Base-by-base conservation (phyloP, 352 stramenopile genomes). In the Phytopythium helicoides region DNA sequence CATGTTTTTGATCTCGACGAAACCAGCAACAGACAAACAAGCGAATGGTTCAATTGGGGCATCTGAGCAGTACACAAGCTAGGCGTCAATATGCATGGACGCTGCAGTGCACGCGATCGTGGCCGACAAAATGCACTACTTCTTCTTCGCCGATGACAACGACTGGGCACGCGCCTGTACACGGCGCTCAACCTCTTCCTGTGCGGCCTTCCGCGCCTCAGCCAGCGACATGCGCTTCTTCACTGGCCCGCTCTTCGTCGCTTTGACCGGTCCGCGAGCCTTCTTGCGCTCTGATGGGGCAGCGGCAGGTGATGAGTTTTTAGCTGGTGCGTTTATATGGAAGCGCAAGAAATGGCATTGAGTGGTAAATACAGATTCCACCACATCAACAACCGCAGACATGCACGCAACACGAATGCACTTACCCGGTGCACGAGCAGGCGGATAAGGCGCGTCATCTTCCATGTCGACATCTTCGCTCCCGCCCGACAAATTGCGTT, bases 171-270 rank as follows among this genome's bases (percentile, higher is more conserved):
- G 81, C 42, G 84, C 79, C 44, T 90, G 73, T 16, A 86, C 81
- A 11, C 81, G 79, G 31, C 71, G 69, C 31, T 85, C 76, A 11
- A 90, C 71, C n/a, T 87, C 79, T 26, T 86, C 75, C 52, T 87
- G 80, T n/a, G 81, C 81, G 19, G 77, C 79, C 34, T 73, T 76
- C 34, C 79, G 72, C 11, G 77, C 81, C 38, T 89, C 75, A 22
- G 74, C 81, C 33, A 90, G 39, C 16, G 73, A 72, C 68, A 80
- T 82, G 36, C 35, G 26, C 48, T 79, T 79, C 54, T 72, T 83
- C 66, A 42, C 53, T 45, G 23, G 28, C 23, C 44, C 44, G n/a
- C n/a, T 21, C 10, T 33, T 22, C 7, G 4, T 41, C 6, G 10
- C 18, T 54, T 87, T 91, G 23, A 28, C 61, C 28, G 67, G 64